A percentile compares a stretch with the other conserved stretches of the same genome.
Conservation (phyloP, 495 filamentous ascomycete genomes). For the Hypoxylon crocopeplum region DNA sequence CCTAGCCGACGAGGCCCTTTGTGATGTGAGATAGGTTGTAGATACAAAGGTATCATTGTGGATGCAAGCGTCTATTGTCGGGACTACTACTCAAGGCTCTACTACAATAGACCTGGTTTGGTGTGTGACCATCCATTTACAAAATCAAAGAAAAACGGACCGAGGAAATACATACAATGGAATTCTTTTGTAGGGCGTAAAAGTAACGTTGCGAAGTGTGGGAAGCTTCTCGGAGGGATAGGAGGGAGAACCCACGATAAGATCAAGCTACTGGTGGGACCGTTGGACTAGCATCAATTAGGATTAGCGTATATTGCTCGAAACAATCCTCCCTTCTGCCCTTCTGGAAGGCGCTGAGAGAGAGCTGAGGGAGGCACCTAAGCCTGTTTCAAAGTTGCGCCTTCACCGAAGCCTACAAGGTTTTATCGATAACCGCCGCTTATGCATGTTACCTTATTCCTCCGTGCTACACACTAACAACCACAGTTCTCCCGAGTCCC, state of each 20-base stretch:
- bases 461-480: too few relatives aligned
- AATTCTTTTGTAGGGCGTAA: conserved; percentile 25
- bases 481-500: too few relatives aligned
- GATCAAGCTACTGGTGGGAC: neutral
- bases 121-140: conserved; percentile 33
- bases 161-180: conserved; percentile 10
- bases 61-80: conserved; percentile 21
- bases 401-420: too few relatives aligned
- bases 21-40: conserved; percentile 5
- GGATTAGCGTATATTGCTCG: neutral
- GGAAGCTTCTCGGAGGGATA: conserved; percentile 4
- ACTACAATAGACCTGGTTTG: conserved; percentile 8
- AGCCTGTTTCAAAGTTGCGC: neutral
- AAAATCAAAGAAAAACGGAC: conserved; percentile 21
- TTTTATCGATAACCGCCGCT: too few relatives aligned
- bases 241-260: neutral
- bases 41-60: conserved; percentile 21
- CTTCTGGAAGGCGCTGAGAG: too few relatives aligned
- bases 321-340: neutral
- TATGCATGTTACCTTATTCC: too few relatives aligned
- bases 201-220: conserved; percentile 45
- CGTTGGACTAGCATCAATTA: neutral
- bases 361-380: too few relatives aligned
- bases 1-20: conserved; percentile 16
- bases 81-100: too few relatives aligned